Evolutionary conservation across 164 flowering plant species (phyloP), one percentile per base, ranked within the genome.

Genomic region (Berberis thunbergii): DNA sequence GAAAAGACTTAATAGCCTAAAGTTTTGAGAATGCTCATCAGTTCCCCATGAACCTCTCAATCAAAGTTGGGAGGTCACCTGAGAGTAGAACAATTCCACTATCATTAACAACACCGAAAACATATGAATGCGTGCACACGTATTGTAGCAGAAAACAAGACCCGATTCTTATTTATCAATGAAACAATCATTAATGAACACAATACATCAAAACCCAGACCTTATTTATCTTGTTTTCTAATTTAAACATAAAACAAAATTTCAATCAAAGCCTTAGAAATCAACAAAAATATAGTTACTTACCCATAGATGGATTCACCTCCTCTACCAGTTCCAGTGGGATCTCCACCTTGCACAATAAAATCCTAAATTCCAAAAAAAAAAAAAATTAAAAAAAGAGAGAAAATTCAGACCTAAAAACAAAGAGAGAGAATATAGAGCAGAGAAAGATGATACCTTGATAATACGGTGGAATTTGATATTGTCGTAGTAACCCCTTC

Each of bases 341-440:
- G 99, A 79, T 94, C 99, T 60, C 97, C 99, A 49, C 97, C 96
- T 84, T 94, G 99, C 64, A 94, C 96, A 12, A 91, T 86, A 73
- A 94, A 94, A 66, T 89, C 97, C 98, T 91, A 67, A 57, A 54
- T 41, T 6, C 2, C 70, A 41, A 48, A 54, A 66, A 39, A 26
- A 58, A 48, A 45, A 43, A 64, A 45, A 63, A 45, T 10, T 43
- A 13, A 57, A 11, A 45, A 58, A 3, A 57, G 45, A 10, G 6
- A 13, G 3, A 50, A 48, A 8, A 3, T 7, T 26, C 26, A 26
- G 26, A 26, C 2, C 70, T 38, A 48, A 54, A 66, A 39, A 26
- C 55, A 48, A 26, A 26, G 26, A 26, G 26, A 26, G 26, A 26
- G 26, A 26, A 26, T 26, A 26, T 26, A 26, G 26, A 26, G 26